A percentile compares a stretch with the other conserved stretches of the same genome.
These are phyloP conservation scores for Trametes versicolor DNA, from an alignment of 1,284 basidiomycete genomes.

Conservation along the genomic window DNA sequence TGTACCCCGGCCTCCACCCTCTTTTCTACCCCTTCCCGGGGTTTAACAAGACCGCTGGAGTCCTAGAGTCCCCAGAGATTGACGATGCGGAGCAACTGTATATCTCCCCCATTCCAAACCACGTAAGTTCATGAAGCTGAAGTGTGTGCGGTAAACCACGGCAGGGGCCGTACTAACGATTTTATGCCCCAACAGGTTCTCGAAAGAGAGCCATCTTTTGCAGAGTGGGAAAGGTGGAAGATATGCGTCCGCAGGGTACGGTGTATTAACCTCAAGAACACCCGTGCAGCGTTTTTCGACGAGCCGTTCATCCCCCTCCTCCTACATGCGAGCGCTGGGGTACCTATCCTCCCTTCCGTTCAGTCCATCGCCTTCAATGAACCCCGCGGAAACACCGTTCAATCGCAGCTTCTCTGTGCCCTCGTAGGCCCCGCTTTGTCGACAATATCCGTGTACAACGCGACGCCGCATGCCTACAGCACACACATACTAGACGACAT, in stretches of 20 bases:
- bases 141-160: too few relatives aligned
- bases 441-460: background rate
- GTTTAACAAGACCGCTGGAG: too few relatives aligned
- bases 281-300: background rate
- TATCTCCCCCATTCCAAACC: too few relatives aligned
- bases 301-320: background rate
- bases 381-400: background rate
- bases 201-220: background rate
- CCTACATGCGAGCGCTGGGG: background rate
- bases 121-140: too few relatives aligned
- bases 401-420: background rate
- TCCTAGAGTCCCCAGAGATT: too few relatives aligned
- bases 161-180: too few relatives aligned
- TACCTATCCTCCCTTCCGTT: background rate
- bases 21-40: slow-evolving; percentile 1
- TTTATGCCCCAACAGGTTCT: background rate
- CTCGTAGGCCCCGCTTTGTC: background rate
- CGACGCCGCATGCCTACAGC: background rate
- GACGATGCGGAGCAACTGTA: too few relatives aligned
- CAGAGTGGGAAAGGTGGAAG: background rate
- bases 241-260: background rate
- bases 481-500: background rate
- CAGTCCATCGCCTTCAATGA: background rate
- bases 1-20: background rate
- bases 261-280: background rate